These are phyloP conservation scores for Tarenaya hassleriana DNA, from an alignment of 345 rosid species.

Conservation along the genomic window DNA sequence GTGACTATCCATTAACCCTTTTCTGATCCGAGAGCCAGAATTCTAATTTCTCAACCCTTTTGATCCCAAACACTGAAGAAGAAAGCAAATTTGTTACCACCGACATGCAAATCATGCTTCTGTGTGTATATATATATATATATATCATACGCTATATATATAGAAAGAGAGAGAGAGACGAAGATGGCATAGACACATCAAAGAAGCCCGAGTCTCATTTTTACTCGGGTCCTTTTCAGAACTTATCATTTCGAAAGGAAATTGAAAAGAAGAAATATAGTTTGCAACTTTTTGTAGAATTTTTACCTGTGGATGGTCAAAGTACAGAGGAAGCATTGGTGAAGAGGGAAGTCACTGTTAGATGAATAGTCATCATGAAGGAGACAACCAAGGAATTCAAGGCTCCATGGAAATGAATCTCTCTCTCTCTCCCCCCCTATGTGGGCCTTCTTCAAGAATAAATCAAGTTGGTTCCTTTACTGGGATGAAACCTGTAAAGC, in stretches of 20 bases:
- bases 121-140: no score
- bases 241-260: neutral
- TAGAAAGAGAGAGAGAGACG: no score
- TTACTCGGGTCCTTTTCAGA: no score
- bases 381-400: constrained; percentile 29
- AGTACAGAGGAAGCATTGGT: constrained; percentile 21
- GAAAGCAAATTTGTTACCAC: no score
- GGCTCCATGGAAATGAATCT: constrained; percentile 29
- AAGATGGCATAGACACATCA: no score
- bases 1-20: neutral
- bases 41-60: neutral
- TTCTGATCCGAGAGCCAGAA: no score
- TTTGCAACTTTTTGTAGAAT: constrained; percentile 1
- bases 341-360: constrained; percentile 25
- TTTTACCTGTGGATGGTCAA: constrained; percentile 21
- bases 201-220: neutral
- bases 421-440: constrained; percentile 1
- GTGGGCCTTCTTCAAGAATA: constrained; percentile 19
- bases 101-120: no score
- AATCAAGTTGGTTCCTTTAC: constrained; percentile 16
- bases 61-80: neutral
- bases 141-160: no score
- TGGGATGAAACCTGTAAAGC: constrained; percentile 43
- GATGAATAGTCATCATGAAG: constrained; percentile 23
- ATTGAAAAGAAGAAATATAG: neutral